Conservation (phyloP, 1,139 yeast species). For the Sugiyamaella pinicola region DNA sequence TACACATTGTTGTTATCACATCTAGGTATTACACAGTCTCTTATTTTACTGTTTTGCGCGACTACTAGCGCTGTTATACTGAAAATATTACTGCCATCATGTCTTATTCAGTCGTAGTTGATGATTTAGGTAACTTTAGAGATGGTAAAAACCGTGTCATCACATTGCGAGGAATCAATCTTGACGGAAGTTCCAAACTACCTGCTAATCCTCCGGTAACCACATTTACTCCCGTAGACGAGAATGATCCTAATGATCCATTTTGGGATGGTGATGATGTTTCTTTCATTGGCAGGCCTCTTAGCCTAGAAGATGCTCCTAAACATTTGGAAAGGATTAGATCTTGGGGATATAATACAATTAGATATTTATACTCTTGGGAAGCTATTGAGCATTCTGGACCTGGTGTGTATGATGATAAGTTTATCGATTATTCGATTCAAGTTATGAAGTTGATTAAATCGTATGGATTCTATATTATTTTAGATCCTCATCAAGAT, state of each 20-base stretch:
- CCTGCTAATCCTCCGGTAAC: constrained; percentile 62
- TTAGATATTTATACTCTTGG: constrained; percentile 83
- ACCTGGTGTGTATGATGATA: constrained; percentile 81
- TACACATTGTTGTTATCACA: neutral
- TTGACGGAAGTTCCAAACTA: constrained; percentile 69
- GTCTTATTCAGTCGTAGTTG: constrained; percentile 24
- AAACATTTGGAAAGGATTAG: constrained; percentile 69
- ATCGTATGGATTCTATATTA: constrained; percentile 70
- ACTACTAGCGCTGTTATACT: neutral
- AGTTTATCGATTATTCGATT: constrained; percentile 69
- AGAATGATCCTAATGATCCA: constrained; percentile 41
- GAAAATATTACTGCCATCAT: neutral
- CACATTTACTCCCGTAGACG: constrained; percentile 52
- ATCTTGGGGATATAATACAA: constrained; percentile 78
- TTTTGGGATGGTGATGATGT: constrained; percentile 73
- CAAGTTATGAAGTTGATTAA: constrained; percentile 61
- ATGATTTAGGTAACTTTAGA: constrained; percentile 56
- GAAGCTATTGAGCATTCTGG: constrained; percentile 90
- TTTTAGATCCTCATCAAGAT: constrained; percentile 90
- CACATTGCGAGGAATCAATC: constrained; percentile 72
- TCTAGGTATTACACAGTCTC: neutral
- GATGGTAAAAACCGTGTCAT: constrained; percentile 60
- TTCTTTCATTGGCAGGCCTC: constrained; percentile 81
- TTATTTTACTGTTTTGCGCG: neutral
- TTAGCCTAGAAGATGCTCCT: constrained; percentile 71